These are phyloP conservation scores for Globisporangium radiosum DNA, from an alignment of 352 stramenopile genomes.

Conservation along the genomic window DNA sequence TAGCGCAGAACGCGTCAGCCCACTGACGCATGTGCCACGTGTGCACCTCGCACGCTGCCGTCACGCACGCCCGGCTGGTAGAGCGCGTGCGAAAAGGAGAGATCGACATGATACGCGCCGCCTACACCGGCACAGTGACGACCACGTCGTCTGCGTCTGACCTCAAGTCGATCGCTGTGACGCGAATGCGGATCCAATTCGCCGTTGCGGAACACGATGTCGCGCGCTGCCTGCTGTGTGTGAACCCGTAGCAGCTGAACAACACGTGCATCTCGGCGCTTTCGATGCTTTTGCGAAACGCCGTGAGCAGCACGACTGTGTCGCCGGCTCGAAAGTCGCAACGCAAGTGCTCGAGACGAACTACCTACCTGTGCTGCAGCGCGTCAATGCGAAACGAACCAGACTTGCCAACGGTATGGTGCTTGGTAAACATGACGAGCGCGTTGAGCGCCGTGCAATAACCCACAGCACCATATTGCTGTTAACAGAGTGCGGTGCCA, in stretches of 20 bases:
- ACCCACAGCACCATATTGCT: too few relatives aligned
- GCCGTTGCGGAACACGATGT: slow-evolving; percentile 70
- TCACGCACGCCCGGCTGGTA: slow-evolving; percentile 38
- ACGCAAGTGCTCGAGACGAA: too few relatives aligned
- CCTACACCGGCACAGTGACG: slow-evolving; percentile 42
- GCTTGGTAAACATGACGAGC: too few relatives aligned
- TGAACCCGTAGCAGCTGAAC: slow-evolving; percentile 32
- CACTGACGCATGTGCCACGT: slow-evolving; percentile 49
- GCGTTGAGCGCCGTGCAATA: too few relatives aligned
- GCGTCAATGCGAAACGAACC: too few relatives aligned
- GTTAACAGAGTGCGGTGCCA: too few relatives aligned
- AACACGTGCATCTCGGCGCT: slow-evolving; percentile 45
- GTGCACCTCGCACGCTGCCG: slow-evolving; percentile 32
- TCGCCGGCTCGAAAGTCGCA: too few relatives aligned
- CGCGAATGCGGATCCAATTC: slow-evolving; percentile 54
- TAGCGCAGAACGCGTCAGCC: slow-evolving; percentile 28
- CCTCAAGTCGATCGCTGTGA: slow-evolving; percentile 25
- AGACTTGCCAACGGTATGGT: too few relatives aligned
- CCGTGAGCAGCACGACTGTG: too few relatives aligned
- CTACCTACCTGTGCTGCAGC: too few relatives aligned
- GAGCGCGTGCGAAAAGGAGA: slow-evolving; percentile 67
- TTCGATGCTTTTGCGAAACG: slow-evolving; percentile 11
- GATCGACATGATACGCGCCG: slow-evolving; percentile 68
- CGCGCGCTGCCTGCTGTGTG: slow-evolving; percentile 18
- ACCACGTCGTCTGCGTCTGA: slow-evolving; percentile 21